Conservation (phyloP, 305 asterid species). For the Rubia peregrina region DNA sequence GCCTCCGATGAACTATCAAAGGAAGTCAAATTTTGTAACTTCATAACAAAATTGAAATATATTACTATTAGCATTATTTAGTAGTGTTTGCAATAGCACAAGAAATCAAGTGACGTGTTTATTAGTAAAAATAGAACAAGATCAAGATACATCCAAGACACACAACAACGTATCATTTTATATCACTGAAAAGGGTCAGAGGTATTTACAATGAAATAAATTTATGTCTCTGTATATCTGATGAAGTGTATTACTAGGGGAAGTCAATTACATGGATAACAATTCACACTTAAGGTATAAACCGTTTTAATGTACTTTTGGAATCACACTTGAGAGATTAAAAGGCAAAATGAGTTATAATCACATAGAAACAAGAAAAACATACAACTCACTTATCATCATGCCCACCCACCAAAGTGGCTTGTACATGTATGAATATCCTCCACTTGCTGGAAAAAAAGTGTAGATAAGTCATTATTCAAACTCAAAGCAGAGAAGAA, state of each 20-base stretch:
- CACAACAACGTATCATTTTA: background rate
- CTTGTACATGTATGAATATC: constrained; percentile 39
- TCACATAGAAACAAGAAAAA: background rate
- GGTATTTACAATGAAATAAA: background rate
- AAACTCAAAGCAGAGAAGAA: background rate
- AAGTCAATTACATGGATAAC: background rate
- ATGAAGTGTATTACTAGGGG: background rate
- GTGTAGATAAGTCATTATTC: background rate
- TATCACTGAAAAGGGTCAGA: background rate
- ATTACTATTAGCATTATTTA: too few species aligned
- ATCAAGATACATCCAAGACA: background rate
- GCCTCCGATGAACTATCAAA: too few species aligned
- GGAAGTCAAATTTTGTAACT: too few species aligned
- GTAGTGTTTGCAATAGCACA: too few species aligned
- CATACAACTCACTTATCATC: constrained; percentile 33
- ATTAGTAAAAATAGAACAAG: background rate
- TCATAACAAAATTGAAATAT: too few species aligned
- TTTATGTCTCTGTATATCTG: background rate
- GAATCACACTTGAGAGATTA: background rate
- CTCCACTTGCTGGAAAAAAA: constrained; percentile 34
- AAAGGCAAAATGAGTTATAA: background rate
- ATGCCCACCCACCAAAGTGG: constrained; percentile 51
- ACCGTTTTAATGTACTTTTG: background rate
- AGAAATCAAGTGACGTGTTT: background rate
- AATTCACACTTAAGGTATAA: background rate